Evolutionary conservation across 192 early-diverging fungal species (phyloP), one percentile per base, ranked within the genome.

Genomic region (Entomortierella lignicola): DNA sequence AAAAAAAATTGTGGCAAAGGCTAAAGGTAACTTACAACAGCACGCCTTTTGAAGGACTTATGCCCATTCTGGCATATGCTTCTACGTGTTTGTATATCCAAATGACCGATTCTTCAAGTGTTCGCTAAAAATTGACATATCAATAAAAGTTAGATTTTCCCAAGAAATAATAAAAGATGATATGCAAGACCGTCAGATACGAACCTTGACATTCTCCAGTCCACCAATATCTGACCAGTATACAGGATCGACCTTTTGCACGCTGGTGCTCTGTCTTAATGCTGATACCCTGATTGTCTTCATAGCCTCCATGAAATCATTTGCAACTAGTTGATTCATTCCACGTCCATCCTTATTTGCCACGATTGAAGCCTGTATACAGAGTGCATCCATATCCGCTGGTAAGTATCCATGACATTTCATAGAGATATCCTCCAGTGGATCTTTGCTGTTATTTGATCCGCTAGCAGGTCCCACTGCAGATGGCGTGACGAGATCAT

Each of bases 171-270:
- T 8, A 29, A 5, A 54, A 15, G 10, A 54, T 2, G 15, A 10
- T 29, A 29, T 17, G 52, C 2, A 4, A 29, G 15, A 4, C 2
- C 8, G 15, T 37, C 8, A 21, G 4, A 37, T 32, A 8, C 13
- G 37, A 83, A 91, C 91, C 72, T 97, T 97, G 15, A 89, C 91
- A 0, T 67, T 60, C 8, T 80, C 83, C 27, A 96, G 75, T 2
- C 96, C 96, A 21, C 95, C 96, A 62, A 98, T 90, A 74, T 96
- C 93, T 0, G 62, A 58, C 93, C 95, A 96, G 27, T 71, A 47
- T 6, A 95, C 88, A 23, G 69, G 50, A 23, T 82, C 86, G 15
- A 83, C 77, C 50, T 80, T 80, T 44, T 89, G 71, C 0, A 83
- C 85, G 25, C 73, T 85, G 4, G 67, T 66, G 2, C 61, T 65